Conservation (phyloP, 2,329 filamentous ascomycete genomes). For the Thielaviopsis punctulata region DNA sequence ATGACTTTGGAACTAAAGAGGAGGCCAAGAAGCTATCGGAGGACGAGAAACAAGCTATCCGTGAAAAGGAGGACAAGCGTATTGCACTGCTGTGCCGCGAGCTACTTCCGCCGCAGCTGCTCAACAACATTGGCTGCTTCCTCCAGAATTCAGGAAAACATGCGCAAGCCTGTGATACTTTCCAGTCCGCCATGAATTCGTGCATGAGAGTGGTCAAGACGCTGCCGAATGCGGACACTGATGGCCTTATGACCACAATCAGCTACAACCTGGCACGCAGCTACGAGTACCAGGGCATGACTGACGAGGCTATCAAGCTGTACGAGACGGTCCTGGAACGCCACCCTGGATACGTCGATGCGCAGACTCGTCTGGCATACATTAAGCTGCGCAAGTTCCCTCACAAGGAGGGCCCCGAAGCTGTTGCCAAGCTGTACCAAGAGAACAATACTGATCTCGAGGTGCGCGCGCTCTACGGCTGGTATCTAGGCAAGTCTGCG, state of each 20-base stretch:
- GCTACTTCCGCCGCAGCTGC: constrained; percentile 73
- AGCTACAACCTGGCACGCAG: constrained; percentile 91
- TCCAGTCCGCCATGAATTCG: constrained; percentile 78
- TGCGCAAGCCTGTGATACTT: constrained; percentile 64
- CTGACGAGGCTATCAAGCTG: constrained; percentile 69
- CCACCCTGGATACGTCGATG: constrained; percentile 85
- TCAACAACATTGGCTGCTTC: constrained; percentile 97
- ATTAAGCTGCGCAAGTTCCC: constrained; percentile 70
- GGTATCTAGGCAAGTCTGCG: constrained; percentile 74
- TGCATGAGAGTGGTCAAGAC: constrained; percentile 54
- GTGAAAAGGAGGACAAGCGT: constrained; percentile 34
- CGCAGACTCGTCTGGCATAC: constrained; percentile 73
- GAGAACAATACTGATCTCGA: constrained; percentile 74
- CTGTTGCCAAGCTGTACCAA: constrained; percentile 71
- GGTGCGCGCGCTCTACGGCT: constrained; percentile 82
- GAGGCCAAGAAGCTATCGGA: constrained; percentile 1
- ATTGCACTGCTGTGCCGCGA: constrained; percentile 52
- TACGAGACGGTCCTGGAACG: constrained; percentile 75
- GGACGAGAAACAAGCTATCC: background rate
- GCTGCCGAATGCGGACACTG: constrained; percentile 66
- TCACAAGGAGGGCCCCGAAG: constrained; percentile 71
- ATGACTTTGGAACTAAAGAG: background rate
- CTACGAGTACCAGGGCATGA: constrained; percentile 69
- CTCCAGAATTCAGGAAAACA: constrained; percentile 77
- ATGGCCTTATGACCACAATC: constrained; percentile 86